phyloP scores from a whole-genome alignment of 805 yeast species.

The Candida koratica region DNA sequence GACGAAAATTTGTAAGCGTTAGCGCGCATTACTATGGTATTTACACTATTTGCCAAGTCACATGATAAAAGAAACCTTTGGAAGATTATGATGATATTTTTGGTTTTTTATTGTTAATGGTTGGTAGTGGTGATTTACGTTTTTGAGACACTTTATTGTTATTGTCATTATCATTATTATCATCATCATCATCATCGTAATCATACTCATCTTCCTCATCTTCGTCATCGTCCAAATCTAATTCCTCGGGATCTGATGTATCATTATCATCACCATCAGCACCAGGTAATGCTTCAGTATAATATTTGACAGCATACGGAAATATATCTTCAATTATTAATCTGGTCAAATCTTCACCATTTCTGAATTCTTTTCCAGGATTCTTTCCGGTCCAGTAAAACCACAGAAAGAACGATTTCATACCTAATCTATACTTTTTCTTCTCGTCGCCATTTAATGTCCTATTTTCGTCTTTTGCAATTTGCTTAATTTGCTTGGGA shows the following conservation, averaged over 20 bases:
- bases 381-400: conserved; percentile 79
- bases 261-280: conserved; percentile 51
- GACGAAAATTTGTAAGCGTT: too few relatives aligned
- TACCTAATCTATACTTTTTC: conserved; percentile 60
- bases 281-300: conserved; percentile 67
- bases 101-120: background rate
- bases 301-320: conserved; percentile 82
- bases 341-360: conserved; percentile 74
- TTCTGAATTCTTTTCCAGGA: conserved; percentile 72
- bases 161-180: background rate
- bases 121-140: background rate
- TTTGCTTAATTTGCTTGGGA: conserved; percentile 45
- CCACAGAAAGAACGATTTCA: conserved; percentile 85
- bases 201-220: conserved; percentile 8
- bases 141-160: too few relatives aligned
- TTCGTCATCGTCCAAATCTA: conserved; percentile 30
- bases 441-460: conserved; percentile 50
- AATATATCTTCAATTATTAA: conserved; percentile 73
- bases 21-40: too few relatives aligned
- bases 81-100: too few relatives aligned
- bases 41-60: too few relatives aligned
- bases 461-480: conserved; percentile 26
- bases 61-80: too few relatives aligned
- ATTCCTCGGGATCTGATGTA: conserved; percentile 47
- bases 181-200: conserved; percentile 8